Base-by-base conservation (phyloP, 164 flowering plant genomes). In the Malania oleifera region DNA sequence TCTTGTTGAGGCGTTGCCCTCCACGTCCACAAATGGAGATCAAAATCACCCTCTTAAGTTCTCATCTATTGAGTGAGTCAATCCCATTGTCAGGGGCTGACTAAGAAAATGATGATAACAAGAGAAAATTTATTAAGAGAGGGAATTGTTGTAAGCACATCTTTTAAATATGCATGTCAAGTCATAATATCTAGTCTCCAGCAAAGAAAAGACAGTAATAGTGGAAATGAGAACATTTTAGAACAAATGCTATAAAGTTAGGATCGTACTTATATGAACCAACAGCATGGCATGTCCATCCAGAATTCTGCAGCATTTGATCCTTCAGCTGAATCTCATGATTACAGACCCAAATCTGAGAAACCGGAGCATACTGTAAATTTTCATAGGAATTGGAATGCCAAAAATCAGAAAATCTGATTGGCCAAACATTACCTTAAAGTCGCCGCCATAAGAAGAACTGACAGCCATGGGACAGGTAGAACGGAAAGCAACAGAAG, bases 221-320 rank as follows among this genome's bases (percentile, higher is more conserved):
- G n/a, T n/a, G n/a, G n/a, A n/a, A n/a, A 2, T 20, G 27, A 22
- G 2, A 31, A 8, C 34, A 28, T 4, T n/a, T 15, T 38, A 18
- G 19, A 19, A 50, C 15, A 52, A 35, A 14, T 13, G n/a, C 37
- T 28, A 48, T 24, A 25, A 40, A 39, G 64, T 44, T 2, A 52
- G 29, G 56, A 56, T 9, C 75, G 54, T 93, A 93, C 99, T 85
- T 90, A 63, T 90, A 95, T 60, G 97, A 85, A 44, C 96, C 99
- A 71, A 91, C 85, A 61, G 99, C 79, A 64, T 88, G 91, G 68
- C 99, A 95, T 65, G 71, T 81, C 99, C 99, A 95, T 44, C 95
- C 81, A 65, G 71, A 60, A 72, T 59, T 73, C 59, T 67, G 71
- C 45, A 46, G 56, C 62, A 24, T 44, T 70, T 73, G 67, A 45